Evolutionary conservation across 129 eudicot species (phyloP).

Genomic region (Arctium minus): DNA sequence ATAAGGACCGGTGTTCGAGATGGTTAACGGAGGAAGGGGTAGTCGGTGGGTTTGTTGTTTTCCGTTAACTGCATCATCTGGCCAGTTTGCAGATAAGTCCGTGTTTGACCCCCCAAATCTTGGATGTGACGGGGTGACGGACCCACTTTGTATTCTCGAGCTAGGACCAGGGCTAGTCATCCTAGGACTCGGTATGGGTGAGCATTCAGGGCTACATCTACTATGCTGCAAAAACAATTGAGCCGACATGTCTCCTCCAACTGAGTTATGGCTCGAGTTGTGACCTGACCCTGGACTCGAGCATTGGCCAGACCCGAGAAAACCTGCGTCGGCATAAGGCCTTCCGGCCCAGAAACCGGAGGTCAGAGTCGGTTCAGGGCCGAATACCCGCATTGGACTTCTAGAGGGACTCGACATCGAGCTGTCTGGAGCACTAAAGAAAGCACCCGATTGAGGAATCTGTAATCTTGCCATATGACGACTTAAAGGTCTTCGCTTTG

Average conservation of each 20-base stretch:
- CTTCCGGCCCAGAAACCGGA: slow-evolving; percentile 41
- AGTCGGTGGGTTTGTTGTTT: slow-evolving; percentile 49
- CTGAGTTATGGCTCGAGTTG: slow-evolving; percentile 55
- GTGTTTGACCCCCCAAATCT: slow-evolving; percentile 36
- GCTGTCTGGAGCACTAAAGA: slow-evolving; percentile 58
- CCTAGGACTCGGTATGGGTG: slow-evolving; percentile 65
- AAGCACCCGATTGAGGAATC: slow-evolving; percentile 41
- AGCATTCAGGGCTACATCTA: slow-evolving; percentile 66
- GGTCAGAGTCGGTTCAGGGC: slow-evolving; percentile 32
- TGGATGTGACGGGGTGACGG: slow-evolving; percentile 54
- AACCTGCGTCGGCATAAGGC: slow-evolving; percentile 26
- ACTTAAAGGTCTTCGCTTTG: slow-evolving; percentile 27
- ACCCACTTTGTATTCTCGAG: slow-evolving; percentile 57
- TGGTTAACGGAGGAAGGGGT: slow-evolving; percentile 52
- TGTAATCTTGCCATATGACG: slow-evolving; percentile 43
- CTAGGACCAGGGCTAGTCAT: slow-evolving; percentile 67
- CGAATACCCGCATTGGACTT: slow-evolving; percentile 49
- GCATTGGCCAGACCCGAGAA: slow-evolving; percentile 55
- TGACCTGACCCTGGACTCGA: slow-evolving; percentile 71
- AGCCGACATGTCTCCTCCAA: slow-evolving; percentile 50
- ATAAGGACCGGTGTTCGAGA: slow-evolving; percentile 39
- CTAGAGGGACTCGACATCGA: slow-evolving; percentile 62
- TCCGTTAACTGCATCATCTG: slow-evolving; percentile 28
- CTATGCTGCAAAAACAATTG: slow-evolving; percentile 43
- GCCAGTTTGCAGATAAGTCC: slow-evolving; percentile 34